Percentiles rank a stretch among this genome's conserved stretches.
phyloP scores from a whole-genome alignment of 1,284 basidiomycete species.

The Thelephora terrestris region DNA sequence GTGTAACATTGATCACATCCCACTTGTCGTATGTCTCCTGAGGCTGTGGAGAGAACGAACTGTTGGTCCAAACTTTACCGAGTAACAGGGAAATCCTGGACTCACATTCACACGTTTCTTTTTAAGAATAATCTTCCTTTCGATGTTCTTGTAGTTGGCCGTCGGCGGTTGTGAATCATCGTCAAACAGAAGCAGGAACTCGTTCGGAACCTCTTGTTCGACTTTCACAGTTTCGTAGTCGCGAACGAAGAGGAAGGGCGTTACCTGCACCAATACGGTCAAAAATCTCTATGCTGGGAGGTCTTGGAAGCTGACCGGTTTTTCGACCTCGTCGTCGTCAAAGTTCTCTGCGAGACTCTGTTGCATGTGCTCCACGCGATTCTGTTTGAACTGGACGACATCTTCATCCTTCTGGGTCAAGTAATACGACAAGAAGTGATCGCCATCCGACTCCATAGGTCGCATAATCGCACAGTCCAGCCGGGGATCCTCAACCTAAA shows the following conservation, averaged over 20 bases:
- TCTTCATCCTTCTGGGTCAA: slow-evolving; percentile 69
- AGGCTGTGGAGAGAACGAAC: slow-evolving; percentile 29
- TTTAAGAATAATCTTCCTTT: slow-evolving; percentile 77
- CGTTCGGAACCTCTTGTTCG: slow-evolving; percentile 75
- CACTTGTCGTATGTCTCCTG: slow-evolving; percentile 70
- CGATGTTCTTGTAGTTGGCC: slow-evolving; percentile 82
- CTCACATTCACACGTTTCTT: slow-evolving; percentile 75
- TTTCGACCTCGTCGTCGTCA: slow-evolving; percentile 14
- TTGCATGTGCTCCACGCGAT: slow-evolving; percentile 21
- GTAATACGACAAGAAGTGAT: slow-evolving; percentile 85
- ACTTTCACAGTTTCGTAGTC: slow-evolving; percentile 80
- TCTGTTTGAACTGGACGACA: slow-evolving; percentile 21
- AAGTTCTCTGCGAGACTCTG: slow-evolving; percentile 42
- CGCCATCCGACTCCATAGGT: slow-evolving; percentile 78
- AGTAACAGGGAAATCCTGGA: slow-evolving; percentile 1
- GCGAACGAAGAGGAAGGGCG: slow-evolving; percentile 62
- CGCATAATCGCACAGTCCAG: slow-evolving; percentile 79
- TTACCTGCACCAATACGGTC: slow-evolving; percentile 34
- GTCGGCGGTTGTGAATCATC: slow-evolving; percentile 38
- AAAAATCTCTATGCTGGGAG: not conserved
- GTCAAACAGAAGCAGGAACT: slow-evolving; percentile 71
- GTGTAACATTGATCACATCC: slow-evolving; percentile 61
- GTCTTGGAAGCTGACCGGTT: not conserved
- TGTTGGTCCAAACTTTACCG: not conserved
- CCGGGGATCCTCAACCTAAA: slow-evolving; percentile 61